Conservation (phyloP, 2,329 filamentous ascomycete species). For the Penicillium brasilianum region DNA sequence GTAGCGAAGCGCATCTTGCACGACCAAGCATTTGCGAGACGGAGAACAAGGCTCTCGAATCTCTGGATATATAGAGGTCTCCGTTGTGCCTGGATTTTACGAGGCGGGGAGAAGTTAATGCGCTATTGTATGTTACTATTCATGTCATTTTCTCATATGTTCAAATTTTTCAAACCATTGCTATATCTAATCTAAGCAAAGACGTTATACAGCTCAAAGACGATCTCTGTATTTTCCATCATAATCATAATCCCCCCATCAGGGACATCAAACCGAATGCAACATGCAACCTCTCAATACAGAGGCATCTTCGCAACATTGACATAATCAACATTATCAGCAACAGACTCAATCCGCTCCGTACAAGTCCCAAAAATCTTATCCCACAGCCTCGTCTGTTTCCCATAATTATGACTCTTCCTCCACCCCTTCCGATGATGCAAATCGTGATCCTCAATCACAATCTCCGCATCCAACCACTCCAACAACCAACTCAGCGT, state of each 20-base stretch:
- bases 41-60: too few species aligned
- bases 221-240: not conserved
- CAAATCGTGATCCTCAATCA: conserved; percentile 52
- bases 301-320: conserved; percentile 40
- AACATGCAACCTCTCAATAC: conserved; percentile 18
- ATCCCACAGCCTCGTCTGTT: conserved; percentile 45
- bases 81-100: too few species aligned
- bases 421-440: conserved; percentile 49
- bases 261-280: not conserved
- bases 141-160: too few species aligned
- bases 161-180: not conserved
- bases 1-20: too few species aligned
- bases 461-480: conserved; percentile 44
- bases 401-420: conserved; percentile 46
- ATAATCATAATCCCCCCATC: not conserved
- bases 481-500: conserved; percentile 45
- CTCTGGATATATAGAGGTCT: too few species aligned
- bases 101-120: too few species aligned
- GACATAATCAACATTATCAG: conserved; percentile 41
- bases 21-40: too few species aligned
- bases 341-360: conserved; percentile 45
- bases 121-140: too few species aligned
- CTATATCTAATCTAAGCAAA: not conserved
- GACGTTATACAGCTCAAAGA: not conserved
- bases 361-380: conserved; percentile 43